These are phyloP conservation scores for Lentinus tigrinus DNA, from an alignment of 768 basidiomycete genomes.

Conservation along the genomic window DNA sequence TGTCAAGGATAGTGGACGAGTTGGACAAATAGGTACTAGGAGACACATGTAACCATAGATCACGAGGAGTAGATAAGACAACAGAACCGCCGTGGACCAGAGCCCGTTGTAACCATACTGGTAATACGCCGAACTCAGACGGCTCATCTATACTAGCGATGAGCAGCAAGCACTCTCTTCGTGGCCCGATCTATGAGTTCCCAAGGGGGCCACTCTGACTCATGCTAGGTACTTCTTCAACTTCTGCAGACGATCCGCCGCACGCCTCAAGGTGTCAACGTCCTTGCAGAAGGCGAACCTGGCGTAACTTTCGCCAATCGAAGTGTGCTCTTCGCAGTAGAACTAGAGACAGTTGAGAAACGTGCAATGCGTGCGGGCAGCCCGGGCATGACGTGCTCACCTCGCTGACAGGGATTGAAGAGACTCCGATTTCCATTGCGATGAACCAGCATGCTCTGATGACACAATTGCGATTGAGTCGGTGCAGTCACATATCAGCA, in stretches of 20 bases:
- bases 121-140: not conserved
- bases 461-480: conserved; percentile 17
- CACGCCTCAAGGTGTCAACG: conserved; percentile 72
- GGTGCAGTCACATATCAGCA: conserved; percentile 2
- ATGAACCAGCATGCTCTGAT: conserved; percentile 93
- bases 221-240: conserved; percentile 62
- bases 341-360: conserved; percentile 50
- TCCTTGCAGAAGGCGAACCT: conserved; percentile 98
- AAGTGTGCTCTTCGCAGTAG: conserved; percentile 84
- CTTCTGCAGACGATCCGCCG: conserved; percentile 78
- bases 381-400: conserved; percentile 41
- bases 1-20: conserved; percentile 71
- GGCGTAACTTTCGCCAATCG: conserved; percentile 82
- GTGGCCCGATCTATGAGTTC: no score
- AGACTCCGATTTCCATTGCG: conserved; percentile 85
- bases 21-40: conserved; percentile 33
- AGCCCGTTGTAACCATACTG: not conserved
- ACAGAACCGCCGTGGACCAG: not conserved
- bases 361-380: not conserved
- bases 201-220: conserved; percentile 9
- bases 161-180: conserved; percentile 2
- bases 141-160: not conserved
- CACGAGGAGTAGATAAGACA: not conserved
- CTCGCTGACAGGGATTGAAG: conserved; percentile 94
- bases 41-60: not conserved